Percentiles rank a stretch among this genome's conserved stretches.
Evolutionary conservation across 306 rosid species (phyloP).

Genomic region (Fagus crenata): DNA sequence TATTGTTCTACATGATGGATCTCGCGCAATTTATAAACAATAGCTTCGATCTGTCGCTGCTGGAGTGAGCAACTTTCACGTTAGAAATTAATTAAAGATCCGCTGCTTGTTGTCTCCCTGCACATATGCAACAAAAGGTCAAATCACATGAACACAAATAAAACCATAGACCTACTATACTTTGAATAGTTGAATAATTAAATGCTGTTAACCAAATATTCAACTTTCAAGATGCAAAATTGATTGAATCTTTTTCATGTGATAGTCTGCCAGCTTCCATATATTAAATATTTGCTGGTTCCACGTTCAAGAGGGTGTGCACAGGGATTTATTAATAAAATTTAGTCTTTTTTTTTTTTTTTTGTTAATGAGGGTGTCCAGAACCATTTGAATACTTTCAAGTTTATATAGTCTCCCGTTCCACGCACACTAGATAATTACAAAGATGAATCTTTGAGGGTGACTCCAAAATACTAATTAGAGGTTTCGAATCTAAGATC

Average conservation of each 20-base stretch:
- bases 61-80: neutral
- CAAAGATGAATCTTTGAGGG: too few species aligned
- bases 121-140: neutral
- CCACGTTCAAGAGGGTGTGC: neutral
- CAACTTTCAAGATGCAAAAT: neutral
- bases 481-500: too few species aligned
- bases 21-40: neutral
- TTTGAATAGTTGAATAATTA: neutral
- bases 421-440: too few species aligned
- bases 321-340: neutral
- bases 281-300: neutral
- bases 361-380: too few species aligned
- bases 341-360: neutral
- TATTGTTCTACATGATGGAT: neutral
- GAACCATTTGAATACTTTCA: too few species aligned
- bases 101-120: neutral
- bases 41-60: slow-evolving; percentile 1
- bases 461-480: too few species aligned
- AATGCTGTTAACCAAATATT: neutral
- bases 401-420: too few species aligned
- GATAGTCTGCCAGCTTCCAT: neutral
- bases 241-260: neutral
- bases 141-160: neutral
- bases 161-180: neutral
- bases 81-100: neutral